phyloP scores from a whole-genome alignment of 371 early-diverging fungal species.

The Mortierella sp. region DNA sequence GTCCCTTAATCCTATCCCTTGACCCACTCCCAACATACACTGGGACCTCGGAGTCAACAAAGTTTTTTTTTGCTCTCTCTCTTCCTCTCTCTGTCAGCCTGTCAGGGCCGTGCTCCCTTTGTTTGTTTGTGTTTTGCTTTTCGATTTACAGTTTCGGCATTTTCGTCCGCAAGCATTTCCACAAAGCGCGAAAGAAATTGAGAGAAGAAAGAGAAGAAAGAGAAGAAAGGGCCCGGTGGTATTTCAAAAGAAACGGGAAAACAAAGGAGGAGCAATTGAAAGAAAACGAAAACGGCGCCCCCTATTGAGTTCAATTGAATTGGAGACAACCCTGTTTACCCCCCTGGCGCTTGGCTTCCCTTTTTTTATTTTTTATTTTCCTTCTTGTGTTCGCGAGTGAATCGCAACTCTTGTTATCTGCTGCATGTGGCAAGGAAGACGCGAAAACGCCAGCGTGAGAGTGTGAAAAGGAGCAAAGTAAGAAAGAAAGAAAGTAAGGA shows the following conservation, averaged over 20 bases:
- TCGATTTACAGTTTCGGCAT: neutral
- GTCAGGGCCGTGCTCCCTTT: neutral
- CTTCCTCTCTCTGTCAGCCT: neutral
- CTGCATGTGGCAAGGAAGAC: neutral
- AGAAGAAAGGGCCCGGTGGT: neutral
- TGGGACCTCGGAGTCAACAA: neutral
- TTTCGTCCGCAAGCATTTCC: conserved; percentile 1
- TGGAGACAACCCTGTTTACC: neutral
- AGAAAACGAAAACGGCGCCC: neutral
- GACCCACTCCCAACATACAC: neutral
- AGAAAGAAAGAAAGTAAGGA: neutral
- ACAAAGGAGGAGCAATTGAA: neutral
- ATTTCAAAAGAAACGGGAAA: neutral
- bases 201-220: neutral
- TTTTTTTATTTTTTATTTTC: no score
- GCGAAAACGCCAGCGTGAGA: neutral
- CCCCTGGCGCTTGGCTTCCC: neutral
- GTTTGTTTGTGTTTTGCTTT: neutral
- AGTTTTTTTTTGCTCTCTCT: neutral
- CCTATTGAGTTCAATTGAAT: neutral
- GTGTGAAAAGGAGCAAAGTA: neutral
- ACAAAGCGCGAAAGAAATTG: neutral
- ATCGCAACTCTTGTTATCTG: neutral
- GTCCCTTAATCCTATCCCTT: neutral
- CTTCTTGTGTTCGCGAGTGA: no score